These are phyloP conservation scores for Anthostomella pinea DNA, from an alignment of 2,329 filamentous ascomycete genomes.

Conservation along the genomic window DNA sequence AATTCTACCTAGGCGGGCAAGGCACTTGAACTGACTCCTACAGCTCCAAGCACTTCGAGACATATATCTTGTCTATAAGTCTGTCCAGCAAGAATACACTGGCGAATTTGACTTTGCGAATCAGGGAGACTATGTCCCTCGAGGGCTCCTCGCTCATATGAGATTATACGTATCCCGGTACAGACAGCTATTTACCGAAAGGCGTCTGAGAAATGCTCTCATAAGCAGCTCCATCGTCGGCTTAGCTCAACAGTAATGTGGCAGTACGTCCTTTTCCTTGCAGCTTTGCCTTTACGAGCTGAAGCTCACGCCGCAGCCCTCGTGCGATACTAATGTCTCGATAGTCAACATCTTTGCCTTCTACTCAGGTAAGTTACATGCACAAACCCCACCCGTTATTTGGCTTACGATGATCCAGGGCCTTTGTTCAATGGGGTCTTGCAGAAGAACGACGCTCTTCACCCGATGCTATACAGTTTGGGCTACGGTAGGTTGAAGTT, in stretches of 20 bases:
- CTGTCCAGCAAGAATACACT: constrained; percentile 22
- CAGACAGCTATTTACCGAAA: constrained; percentile 23
- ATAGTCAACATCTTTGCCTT: constrained; percentile 43
- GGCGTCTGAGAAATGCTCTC: constrained; percentile 29
- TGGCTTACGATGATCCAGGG: constrained; percentile 3
- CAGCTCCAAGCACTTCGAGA: constrained; percentile 41
- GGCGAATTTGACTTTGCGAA: constrained; percentile 8
- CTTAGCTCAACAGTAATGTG: constrained; percentile 33
- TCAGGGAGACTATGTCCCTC: constrained; percentile 6
- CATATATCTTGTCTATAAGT: constrained; percentile 39
- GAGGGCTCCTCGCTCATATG: constrained; percentile 14
- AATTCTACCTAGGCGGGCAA: too few species aligned
- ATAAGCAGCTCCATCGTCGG: constrained; percentile 32
- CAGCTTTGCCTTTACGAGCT: constrained; percentile 33
- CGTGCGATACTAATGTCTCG: constrained; percentile 15
- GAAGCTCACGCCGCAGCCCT: not conserved
- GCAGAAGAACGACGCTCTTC: constrained; percentile 15
- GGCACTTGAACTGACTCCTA: not conserved
- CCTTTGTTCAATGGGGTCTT: constrained; percentile 11
- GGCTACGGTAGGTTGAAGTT: constrained; percentile 25
- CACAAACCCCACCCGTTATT: too few species aligned
- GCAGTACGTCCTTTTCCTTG: constrained; percentile 31
- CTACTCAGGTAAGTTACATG: constrained; percentile 36
- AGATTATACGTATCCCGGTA: constrained; percentile 19
- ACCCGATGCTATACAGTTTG: constrained; percentile 32